Percentiles rank a stretch among this genome's conserved stretches.
phyloP scores from a whole-genome alignment of 1,284 basidiomycete genomes.

The Austroboletus novae-zelandiae region DNA sequence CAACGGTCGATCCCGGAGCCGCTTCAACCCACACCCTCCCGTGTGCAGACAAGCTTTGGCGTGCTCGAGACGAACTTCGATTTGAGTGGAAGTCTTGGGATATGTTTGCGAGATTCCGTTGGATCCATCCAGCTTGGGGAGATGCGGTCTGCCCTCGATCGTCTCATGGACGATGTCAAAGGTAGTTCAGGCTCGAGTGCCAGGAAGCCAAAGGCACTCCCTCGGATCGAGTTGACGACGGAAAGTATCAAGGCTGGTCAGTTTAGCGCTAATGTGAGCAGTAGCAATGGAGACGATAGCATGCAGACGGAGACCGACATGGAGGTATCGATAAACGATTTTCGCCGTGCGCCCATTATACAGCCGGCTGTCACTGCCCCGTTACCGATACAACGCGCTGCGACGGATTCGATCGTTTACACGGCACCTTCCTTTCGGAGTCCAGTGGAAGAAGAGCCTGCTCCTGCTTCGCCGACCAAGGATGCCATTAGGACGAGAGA shows the following conservation, averaged over 20 bases:
- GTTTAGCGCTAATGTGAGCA: constrained; percentile 27
- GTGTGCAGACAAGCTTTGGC: constrained; percentile 16
- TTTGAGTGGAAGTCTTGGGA: constrained; percentile 28
- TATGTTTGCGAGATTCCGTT: constrained; percentile 28
- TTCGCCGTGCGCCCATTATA: constrained; percentile 10
- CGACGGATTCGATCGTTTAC: constrained; percentile 45
- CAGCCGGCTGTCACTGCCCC: constrained; percentile 11
- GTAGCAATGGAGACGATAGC: constrained; percentile 37
- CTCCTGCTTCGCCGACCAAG: constrained; percentile 49
- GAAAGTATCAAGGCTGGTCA: constrained; percentile 33
- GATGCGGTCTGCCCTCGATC: constrained; percentile 74
- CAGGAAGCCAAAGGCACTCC: constrained; percentile 6
- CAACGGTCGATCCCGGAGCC: constrained; percentile 1
- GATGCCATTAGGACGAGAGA: constrained; percentile 67
- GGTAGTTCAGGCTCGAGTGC: constrained; percentile 34
- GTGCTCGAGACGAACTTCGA: constrained; percentile 33
- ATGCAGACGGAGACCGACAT: constrained; percentile 39
- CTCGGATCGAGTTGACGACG: constrained; percentile 31
- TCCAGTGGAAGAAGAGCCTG: constrained; percentile 19
- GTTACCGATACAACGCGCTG: constrained; percentile 42
- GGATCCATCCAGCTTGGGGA: constrained; percentile 53
- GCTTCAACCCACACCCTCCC: constrained; percentile 5
- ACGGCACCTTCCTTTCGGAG: constrained; percentile 27
- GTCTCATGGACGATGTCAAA: constrained; percentile 74
- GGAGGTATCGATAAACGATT: constrained; percentile 26